Base-by-base conservation (phyloP, 2,329 filamentous ascomycete genomes). In the Monilinia polystroma region DNA sequence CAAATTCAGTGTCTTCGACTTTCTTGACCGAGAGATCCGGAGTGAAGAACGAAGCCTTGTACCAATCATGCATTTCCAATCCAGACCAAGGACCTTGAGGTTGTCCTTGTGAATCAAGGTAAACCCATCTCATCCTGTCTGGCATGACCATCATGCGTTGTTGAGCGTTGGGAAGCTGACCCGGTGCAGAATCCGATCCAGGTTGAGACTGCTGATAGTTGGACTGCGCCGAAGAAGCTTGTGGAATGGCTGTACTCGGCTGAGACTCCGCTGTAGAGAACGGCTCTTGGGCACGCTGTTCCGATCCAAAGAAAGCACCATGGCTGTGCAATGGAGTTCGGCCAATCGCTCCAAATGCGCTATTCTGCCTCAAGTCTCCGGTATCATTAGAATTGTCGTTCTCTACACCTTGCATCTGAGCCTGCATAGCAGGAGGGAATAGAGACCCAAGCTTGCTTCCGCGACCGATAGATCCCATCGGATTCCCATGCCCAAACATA, bases 41-140 rank as follows among this genome's bases (percentile, higher is more conserved):
- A 0, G 92, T 96, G 79, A 99, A 99, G 80, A 98, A 99, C 56
- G 94, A 93, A 49, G 93, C 94, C 78, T 98, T 98, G 80, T 98
- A 99, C 95, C 95, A 99, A 74, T 99, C 96, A 73, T 99, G 96
- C 95, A 99, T 99, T 79, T 99, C 95, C 60, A 99, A 81, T 1
- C 95, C 95, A 51, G 93, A 97, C 80, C 95, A 99, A 0, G 95
- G 95, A 0, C 95, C 95, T 76, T 99, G 95, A 7, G 92, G 89
- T 69, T 92, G 90, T 29, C 93, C 93, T 76, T 96, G 92, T 6
- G 95, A 95, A 76, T 99, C 95, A 63, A 96, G 88, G 76, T 99
- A 99, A 23, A 97, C 94, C 95, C 95, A 99, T 73, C 94, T 86
- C 93, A 99, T 99, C 18, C 96, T 86, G 77, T 99, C 95, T 2